phyloP scores from a whole-genome alignment of 345 rosid species.

The Salix koriyanagi region DNA sequence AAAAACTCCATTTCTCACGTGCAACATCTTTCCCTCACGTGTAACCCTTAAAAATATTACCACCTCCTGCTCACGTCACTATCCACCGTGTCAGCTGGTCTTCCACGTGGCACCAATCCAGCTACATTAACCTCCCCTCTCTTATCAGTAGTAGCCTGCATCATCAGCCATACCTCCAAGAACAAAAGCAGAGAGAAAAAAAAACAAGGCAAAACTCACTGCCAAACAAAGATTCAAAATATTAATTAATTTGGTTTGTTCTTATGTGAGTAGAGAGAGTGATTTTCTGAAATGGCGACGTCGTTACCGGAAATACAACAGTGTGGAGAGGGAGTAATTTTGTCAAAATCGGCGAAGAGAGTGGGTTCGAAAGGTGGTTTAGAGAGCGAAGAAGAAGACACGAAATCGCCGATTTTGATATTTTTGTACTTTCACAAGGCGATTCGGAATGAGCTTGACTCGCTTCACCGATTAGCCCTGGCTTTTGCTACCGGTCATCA shows the following conservation, averaged over 20 bases:
- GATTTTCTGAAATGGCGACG: conserved; percentile 53
- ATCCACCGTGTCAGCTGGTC: conserved; percentile 39
- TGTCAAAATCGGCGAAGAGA: conserved; percentile 30
- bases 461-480: conserved; percentile 69
- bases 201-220: background rate
- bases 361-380: conserved; percentile 24
- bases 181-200: background rate
- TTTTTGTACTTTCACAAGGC: conserved; percentile 82
- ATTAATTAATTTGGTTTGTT: too few species aligned
- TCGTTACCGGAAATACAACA: conserved; percentile 59
- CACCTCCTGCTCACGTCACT: conserved; percentile 35
- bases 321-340: conserved; percentile 41
- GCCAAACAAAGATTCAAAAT: background rate
- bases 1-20: background rate
- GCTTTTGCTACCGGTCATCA: conserved; percentile 67
- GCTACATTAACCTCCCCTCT: conserved; percentile 24
- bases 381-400: conserved; percentile 34
- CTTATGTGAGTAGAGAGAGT: background rate
- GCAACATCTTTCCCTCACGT: conserved; percentile 11
- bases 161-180: background rate
- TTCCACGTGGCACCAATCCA: conserved; percentile 47
- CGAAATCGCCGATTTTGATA: conserved; percentile 68
- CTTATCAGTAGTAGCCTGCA: background rate
- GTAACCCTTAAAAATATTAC: conserved; percentile 3
- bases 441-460: conserved; percentile 71